Conservation (phyloP, 805 yeast species). For the Ascoidea rubescens region DNA sequence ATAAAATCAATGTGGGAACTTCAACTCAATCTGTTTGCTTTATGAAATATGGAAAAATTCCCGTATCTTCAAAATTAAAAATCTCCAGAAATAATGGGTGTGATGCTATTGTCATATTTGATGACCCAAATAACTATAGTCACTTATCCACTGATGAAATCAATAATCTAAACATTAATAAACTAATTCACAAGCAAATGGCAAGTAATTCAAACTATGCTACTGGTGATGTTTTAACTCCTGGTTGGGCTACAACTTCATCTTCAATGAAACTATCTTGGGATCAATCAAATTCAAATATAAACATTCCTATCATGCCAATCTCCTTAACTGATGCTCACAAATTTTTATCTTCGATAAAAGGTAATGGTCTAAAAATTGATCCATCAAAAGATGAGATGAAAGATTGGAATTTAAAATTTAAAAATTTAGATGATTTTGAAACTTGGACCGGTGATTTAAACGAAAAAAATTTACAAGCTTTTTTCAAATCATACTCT, state of each 20-base stretch:
- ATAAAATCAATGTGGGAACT: slow-evolving; percentile 27
- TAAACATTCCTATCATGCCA: slow-evolving; percentile 67
- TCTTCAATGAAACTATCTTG: slow-evolving; percentile 26
- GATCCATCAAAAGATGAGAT: slow-evolving; percentile 3
- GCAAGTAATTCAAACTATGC: slow-evolving; percentile 45
- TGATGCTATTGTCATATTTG: slow-evolving; percentile 54
- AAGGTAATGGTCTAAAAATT: slow-evolving; percentile 24
- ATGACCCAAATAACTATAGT: slow-evolving; percentile 21
- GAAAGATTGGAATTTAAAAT: slow-evolving; percentile 20
- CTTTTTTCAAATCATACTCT: slow-evolving; percentile 24
- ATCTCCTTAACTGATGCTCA: slow-evolving; percentile 61
- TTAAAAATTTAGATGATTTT: slow-evolving; percentile 12
- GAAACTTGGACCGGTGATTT: slow-evolving; percentile 32
- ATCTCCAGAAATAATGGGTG: slow-evolving; percentile 46
- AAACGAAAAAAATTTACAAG: slow-evolving; percentile 12
- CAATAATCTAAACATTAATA: slow-evolving; percentile 11
- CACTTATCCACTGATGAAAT: slow-evolving; percentile 16
- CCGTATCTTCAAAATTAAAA: slow-evolving; percentile 35
- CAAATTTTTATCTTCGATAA: slow-evolving; percentile 23
- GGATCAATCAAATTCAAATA: slow-evolving; percentile 36
- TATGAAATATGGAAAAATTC: slow-evolving; percentile 40
- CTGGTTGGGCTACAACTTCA: slow-evolving; percentile 52
- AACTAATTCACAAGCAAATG: slow-evolving; percentile 23
- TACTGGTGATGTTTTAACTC: slow-evolving; percentile 71
- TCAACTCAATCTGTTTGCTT: slow-evolving; percentile 31